Evolutionary conservation across 2,329 filamentous ascomycete genomes (phyloP).

Genomic region (Ascochyta lentis): DNA sequence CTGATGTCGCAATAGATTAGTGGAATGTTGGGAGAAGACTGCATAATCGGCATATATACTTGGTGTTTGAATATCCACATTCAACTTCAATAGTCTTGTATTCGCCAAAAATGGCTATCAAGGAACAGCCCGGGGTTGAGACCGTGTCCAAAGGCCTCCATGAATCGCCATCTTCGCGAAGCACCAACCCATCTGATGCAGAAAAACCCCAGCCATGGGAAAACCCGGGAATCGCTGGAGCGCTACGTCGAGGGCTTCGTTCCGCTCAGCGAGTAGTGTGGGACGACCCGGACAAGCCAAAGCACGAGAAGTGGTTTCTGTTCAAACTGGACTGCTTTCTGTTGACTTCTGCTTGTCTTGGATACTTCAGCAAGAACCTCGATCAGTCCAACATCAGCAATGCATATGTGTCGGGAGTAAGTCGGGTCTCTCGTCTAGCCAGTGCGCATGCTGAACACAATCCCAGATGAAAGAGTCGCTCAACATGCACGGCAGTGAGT

Average conservation of each 20-base stretch:
- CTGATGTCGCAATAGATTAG: conserved; percentile 11
- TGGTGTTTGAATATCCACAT: neutral
- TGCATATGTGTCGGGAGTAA: conserved; percentile 40
- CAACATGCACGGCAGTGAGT: conserved; percentile 38
- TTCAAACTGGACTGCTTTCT: conserved; percentile 41
- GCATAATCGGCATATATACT: neutral
- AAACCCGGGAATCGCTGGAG: conserved; percentile 22
- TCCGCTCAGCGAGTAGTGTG: conserved; percentile 28
- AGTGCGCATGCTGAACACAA: neutral
- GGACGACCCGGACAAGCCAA: conserved; percentile 28
- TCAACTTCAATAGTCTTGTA: neutral
- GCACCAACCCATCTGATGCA: conserved; percentile 1
- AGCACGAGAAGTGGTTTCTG: conserved; percentile 34
- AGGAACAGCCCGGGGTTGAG: conserved; percentile 4
- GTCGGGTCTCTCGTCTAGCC: neutral
- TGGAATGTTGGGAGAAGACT: neutral
- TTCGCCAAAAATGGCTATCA: conserved; percentile 14
- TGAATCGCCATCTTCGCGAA: conserved; percentile 14
- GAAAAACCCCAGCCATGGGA: conserved; percentile 16
- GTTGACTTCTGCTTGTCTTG: conserved; percentile 32
- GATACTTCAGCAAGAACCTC: conserved; percentile 38
- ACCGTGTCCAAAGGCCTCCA: conserved; percentile 1
- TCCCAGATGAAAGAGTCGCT: conserved; percentile 40
- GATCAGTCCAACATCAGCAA: conserved; percentile 39
- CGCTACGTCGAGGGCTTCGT: conserved; percentile 19